phyloP scores from a whole-genome alignment of 768 basidiomycete species.

The Tricholoma sp. region DNA sequence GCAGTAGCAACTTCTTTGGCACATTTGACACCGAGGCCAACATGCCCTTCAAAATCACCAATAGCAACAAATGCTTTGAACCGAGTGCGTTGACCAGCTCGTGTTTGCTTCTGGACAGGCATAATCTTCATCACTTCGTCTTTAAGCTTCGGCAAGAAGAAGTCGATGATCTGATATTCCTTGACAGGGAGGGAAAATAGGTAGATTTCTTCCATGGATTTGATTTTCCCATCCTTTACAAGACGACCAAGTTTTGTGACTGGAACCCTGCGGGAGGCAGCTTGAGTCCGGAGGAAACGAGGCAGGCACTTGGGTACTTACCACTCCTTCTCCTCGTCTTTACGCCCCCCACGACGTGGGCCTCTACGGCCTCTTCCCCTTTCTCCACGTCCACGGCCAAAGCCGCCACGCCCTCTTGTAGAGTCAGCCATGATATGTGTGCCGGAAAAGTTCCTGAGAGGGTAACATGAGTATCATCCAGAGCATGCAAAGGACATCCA shows the following conservation, averaged over 20 bases:
- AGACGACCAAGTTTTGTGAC: constrained; percentile 99
- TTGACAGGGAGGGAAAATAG: constrained; percentile 99
- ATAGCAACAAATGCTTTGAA: constrained; percentile 99
- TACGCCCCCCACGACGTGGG: constrained; percentile 93
- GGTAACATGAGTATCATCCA: constrained; percentile 36
- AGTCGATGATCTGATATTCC: constrained; percentile 99
- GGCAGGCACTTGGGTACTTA: constrained; percentile 31
- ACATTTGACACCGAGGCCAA: constrained; percentile 99
- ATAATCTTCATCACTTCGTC: constrained; percentile 99
- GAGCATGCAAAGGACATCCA: constrained; percentile 42
- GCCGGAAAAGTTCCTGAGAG: constrained; percentile 14
- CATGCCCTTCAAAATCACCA: constrained; percentile 97
- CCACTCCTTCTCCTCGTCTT: constrained; percentile 99
- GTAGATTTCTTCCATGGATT: constrained; percentile 99
- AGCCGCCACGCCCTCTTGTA: constrained; percentile 65
- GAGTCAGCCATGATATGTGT: constrained; percentile 72
- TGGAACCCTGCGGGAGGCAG: constrained; percentile 66
- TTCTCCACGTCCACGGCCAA: constrained; percentile 89
- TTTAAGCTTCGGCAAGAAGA: constrained; percentile 98
- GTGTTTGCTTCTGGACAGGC: constrained; percentile 99
- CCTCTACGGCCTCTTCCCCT: constrained; percentile 86
- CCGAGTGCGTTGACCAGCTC: constrained; percentile 97
- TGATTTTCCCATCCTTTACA: constrained; percentile 99
- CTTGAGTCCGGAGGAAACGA: not conserved
- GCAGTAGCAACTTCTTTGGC: constrained; percentile 99